Conservation (phyloP, 352 stramenopile genomes). For the Phytophthora ohioensis region DNA sequence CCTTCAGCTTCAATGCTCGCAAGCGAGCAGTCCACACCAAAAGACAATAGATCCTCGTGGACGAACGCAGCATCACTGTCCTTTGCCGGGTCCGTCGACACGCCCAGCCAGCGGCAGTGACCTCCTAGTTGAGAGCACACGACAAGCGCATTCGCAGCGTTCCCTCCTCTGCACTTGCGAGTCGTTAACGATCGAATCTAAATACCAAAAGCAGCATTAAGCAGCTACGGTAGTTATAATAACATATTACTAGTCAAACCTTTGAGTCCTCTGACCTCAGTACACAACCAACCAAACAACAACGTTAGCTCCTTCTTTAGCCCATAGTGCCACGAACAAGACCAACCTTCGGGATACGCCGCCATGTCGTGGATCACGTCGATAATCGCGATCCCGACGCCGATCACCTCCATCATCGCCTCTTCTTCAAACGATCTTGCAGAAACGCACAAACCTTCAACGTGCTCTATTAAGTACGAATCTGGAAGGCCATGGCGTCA, state of each 20-base stretch:
- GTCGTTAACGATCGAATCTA: constrained; percentile 58
- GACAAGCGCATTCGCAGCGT: constrained; percentile 69
- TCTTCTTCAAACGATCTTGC: neutral
- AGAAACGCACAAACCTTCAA: constrained; percentile 31
- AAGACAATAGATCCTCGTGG: constrained; percentile 43
- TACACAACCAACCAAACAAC: neutral
- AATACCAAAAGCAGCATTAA: neutral
- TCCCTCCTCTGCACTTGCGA: constrained; percentile 71
- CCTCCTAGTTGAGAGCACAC: constrained; percentile 63
- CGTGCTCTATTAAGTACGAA: constrained; percentile 26
- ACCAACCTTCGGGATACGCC: constrained; percentile 55
- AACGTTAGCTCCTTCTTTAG: neutral
- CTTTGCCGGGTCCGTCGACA: constrained; percentile 54
- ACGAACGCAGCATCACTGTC: constrained; percentile 67
- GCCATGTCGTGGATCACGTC: constrained; percentile 75
- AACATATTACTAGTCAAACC: constrained; percentile 25
- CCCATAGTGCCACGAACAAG: neutral
- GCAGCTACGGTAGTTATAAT: neutral
- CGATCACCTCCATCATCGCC: constrained; percentile 55
- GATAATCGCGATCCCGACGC: constrained; percentile 72
- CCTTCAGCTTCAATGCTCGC: constrained; percentile 41
- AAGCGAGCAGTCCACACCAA: constrained; percentile 50
- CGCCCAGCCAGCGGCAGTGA: constrained; percentile 59
- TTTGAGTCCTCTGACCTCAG: constrained; percentile 62
- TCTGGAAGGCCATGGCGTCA: neutral